phyloP scores from a whole-genome alignment of 2,329 filamentous ascomycete genomes.

The Diaporthe citriasiana region DNA sequence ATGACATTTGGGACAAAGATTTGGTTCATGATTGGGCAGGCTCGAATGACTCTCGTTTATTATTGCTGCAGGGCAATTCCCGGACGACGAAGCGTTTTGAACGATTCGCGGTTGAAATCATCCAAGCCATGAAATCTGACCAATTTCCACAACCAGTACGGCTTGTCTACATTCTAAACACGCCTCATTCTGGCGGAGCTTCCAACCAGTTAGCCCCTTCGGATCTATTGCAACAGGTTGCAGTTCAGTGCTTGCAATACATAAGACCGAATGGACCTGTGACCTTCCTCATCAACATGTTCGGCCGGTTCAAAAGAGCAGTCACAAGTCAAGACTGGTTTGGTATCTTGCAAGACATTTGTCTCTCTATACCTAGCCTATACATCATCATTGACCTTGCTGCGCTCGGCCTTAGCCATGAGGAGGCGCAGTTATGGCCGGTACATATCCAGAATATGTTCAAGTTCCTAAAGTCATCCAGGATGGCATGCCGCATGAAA shows the following conservation, averaged over 20 bases:
- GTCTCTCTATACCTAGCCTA: neutral
- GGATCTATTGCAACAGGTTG: neutral
- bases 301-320: neutral
- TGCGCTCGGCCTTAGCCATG: neutral
- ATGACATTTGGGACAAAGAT: neutral
- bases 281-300: neutral
- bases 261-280: neutral
- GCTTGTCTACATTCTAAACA: neutral
- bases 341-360: neutral
- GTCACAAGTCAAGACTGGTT: neutral
- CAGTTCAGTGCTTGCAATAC: neutral
- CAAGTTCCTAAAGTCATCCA: fast-evolving
- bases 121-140: neutral
- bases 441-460: neutral
- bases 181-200: neutral
- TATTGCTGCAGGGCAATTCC: neutral
- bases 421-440: neutral
- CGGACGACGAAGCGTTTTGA: neutral
- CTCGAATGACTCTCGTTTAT: neutral
- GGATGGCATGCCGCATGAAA: neutral
- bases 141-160: neutral
- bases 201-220: neutral
- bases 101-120: neutral
- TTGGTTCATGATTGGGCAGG: neutral
- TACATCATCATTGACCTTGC: neutral